These are phyloP conservation scores for Eleusine indica DNA, from an alignment of 176 grass and related monocot species.

Conservation along the genomic window DNA sequence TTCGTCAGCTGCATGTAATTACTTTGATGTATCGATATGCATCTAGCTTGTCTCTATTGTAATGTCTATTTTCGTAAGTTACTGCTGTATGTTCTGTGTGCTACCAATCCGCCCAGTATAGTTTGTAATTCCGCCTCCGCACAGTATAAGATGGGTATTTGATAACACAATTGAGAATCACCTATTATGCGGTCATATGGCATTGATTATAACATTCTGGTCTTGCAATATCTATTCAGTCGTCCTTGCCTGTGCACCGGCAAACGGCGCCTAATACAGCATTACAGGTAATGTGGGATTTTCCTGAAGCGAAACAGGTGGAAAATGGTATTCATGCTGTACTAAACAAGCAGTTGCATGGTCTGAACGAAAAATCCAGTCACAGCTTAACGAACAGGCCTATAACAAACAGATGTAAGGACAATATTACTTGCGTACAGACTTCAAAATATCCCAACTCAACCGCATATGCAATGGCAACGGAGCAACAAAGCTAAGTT, in stretches of 20 bases:
- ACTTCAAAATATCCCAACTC: constrained; percentile 85
- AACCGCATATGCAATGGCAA: constrained; percentile 79
- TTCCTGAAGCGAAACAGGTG: not conserved
- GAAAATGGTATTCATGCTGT: not conserved
- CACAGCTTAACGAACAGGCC: not conserved
- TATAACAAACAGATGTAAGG: not conserved
- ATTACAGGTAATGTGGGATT: no score
- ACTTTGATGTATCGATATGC: constrained; percentile 7
- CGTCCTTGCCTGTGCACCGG: not conserved
- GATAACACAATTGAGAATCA: not conserved
- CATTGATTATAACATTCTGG: not conserved
- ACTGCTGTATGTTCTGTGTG: not conserved
- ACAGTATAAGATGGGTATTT: not conserved
- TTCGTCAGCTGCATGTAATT: constrained; percentile 29
- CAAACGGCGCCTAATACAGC: not conserved
- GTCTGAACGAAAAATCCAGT: not conserved
- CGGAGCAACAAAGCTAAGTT: constrained; percentile 72
- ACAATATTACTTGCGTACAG: constrained; percentile 1
- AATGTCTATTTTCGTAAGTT: not conserved
- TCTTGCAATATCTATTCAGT: not conserved
- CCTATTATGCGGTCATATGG: not conserved
- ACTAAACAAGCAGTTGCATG: not conserved
- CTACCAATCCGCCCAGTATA: no score
- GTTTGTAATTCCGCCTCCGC: no score
- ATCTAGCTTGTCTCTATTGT: not conserved